Evolutionary conservation across 2,329 filamentous ascomycete species (phyloP), one percentile per base, ranked within the genome.

Genomic region (Microsporum audouinii): DNA sequence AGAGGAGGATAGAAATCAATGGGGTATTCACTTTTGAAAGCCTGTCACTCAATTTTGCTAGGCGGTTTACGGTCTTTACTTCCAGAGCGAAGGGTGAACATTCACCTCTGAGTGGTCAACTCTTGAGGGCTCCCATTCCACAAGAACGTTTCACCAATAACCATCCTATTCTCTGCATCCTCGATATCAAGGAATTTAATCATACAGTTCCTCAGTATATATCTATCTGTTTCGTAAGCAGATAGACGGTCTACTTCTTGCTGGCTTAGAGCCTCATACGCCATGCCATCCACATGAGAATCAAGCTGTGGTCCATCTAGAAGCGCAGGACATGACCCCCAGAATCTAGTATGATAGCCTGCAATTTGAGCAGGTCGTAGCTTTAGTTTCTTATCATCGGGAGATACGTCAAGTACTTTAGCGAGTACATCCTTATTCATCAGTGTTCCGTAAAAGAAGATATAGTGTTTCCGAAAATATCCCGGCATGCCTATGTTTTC

Each of bases 391-490:
- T 58, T 49, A 36, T 66, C 62, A 10, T 55, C 31, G 23, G 33
- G 33, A 10, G 51, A 34, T 17, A 72, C 31, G 6, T 58, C 57
- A 23, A 70, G 63, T 33, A 69, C 57, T n/a, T 69, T 63, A 10
- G 51, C 38, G 12, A 71, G 61, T 63, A 70, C 68, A 0, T 60
- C 41, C 0, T 69, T 67, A 39, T 75, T 69, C 10, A 66, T 64
- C 8, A 75, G 63, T 0, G 71, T 71, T 41, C 71, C 72, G 61
- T 76, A 73, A 65, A 76, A 72, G 64, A 75, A 75, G 8, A 55
- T 34, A 34, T 55, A 17, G 29, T 23, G 60, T 72, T 58, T 43
- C n/a, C n/a, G 3, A n/a, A 58, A 58, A 43, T 43, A 58, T 12
- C 17, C 56, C 41, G 56, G 56, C 36, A 41, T 27, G 8, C 27